Percentiles rank a stretch among this genome's conserved stretches.
These are phyloP conservation scores for Citeromyces nyonsensis DNA, from an alignment of 805 yeast genomes.

Conservation along the genomic window DNA sequence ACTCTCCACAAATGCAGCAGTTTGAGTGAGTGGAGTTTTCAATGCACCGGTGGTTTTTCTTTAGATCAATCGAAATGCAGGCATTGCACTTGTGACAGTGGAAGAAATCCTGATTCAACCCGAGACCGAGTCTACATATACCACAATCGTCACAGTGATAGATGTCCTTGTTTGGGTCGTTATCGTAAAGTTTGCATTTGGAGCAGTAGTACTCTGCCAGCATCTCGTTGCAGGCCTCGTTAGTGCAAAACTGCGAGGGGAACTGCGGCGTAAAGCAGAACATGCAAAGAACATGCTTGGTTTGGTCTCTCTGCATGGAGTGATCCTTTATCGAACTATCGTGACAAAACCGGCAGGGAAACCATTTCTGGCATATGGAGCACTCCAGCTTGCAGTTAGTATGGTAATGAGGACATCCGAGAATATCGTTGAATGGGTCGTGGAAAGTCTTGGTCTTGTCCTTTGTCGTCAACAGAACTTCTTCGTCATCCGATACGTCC, in stretches of 20 bases:
- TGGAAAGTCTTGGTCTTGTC: conserved; percentile 35
- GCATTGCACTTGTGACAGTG: conserved; percentile 87
- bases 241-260: conserved; percentile 53
- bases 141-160: conserved; percentile 92
- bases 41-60: conserved; percentile 68
- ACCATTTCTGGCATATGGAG: conserved; percentile 60
- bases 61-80: conserved; percentile 69
- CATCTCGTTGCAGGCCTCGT: conserved; percentile 35
- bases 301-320: conserved; percentile 40
- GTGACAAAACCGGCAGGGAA: conserved; percentile 75
- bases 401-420: conserved; percentile 78
- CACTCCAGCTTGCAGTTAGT: conserved; percentile 78
- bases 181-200: conserved; percentile 70
- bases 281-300: conserved; percentile 70
- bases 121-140: conserved; percentile 81
- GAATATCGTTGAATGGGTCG: conserved; percentile 21
- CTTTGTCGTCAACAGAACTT: conserved; percentile 26
- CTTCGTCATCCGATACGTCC: conserved; percentile 12
- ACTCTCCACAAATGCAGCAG: conserved; percentile 89
- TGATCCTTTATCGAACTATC: conserved; percentile 41
- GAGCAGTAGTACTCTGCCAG: conserved; percentile 69
- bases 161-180: conserved; percentile 62
- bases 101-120: conserved; percentile 77
- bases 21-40: conserved; percentile 80
- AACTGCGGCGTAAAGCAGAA: conserved; percentile 59